Percentiles rank a stretch among this genome's conserved stretches.
phyloP scores from a whole-genome alignment of 2,329 filamentous ascomycete species.

The Botrytis tulipae region DNA sequence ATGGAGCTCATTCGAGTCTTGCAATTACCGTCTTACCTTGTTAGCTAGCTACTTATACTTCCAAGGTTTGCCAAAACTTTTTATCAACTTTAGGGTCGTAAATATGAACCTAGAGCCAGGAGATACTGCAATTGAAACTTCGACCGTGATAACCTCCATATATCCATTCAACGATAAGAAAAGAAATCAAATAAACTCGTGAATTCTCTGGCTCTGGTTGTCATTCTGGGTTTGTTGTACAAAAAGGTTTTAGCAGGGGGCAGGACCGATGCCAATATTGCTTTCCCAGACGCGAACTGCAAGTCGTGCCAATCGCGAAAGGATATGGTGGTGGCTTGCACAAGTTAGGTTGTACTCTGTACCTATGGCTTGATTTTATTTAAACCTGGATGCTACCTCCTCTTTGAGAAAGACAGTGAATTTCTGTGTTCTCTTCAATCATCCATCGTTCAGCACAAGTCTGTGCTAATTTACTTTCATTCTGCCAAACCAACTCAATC shows the following conservation, averaged over 20 bases:
- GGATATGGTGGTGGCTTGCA: not conserved
- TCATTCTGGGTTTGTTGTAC: not conserved
- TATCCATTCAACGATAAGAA: not conserved
- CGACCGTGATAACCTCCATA: not conserved
- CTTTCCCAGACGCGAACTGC: not conserved
- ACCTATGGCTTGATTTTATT: not conserved
- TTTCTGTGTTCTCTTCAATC: not conserved
- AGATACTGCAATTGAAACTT: not conserved
- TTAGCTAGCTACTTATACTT: not conserved
- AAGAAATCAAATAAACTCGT: not conserved
- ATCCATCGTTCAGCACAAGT: not conserved
- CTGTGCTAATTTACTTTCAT: not conserved
- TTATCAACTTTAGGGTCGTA: not conserved
- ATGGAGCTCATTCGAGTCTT: not conserved
- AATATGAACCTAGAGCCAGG: not conserved
- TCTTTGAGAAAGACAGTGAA: not conserved
- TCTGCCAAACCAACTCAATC: not conserved
- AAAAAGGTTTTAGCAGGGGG: not conserved
- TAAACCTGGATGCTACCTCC: conserved; percentile 1
- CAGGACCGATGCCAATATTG: not conserved
- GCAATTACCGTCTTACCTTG: not conserved
- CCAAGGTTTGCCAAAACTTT: not conserved
- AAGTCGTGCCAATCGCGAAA: not conserved
- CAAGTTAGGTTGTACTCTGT: not conserved
- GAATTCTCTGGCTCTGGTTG: not conserved